Percentiles rank a stretch among this genome's conserved stretches.
These are phyloP conservation scores for Boletellus sp. DNA, from an alignment of 768 basidiomycete genomes.

Conservation along the genomic window DNA sequence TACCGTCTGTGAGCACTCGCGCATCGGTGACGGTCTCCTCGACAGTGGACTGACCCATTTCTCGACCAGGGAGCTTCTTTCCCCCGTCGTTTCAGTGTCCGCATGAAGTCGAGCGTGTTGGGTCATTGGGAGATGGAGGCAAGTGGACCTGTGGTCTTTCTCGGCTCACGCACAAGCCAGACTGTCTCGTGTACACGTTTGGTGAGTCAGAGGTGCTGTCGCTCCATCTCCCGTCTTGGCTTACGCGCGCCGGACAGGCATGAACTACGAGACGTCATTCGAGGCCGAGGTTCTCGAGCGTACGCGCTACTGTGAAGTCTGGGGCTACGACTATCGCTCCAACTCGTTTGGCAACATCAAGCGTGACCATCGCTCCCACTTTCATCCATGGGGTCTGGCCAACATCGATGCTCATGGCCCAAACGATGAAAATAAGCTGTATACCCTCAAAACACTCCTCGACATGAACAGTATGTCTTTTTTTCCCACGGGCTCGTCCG, in stretches of 20 bases:
- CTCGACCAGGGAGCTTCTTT: slow-evolving; percentile 43
- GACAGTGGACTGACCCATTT: slow-evolving; percentile 1
- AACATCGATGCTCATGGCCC: slow-evolving; percentile 35
- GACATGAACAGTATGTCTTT: slow-evolving; percentile 36
- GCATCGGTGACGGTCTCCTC: neutral
- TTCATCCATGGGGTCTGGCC: slow-evolving; percentile 40
- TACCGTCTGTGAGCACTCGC: slow-evolving; percentile 46
- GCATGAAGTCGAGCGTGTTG: slow-evolving; percentile 40
- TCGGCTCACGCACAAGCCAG: slow-evolving; percentile 46
- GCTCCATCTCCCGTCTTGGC: neutral
- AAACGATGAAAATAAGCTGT: slow-evolving; percentile 34
- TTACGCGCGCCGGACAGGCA: slow-evolving; percentile 26
- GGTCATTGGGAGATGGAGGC: slow-evolving; percentile 60
- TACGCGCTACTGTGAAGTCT: slow-evolving; percentile 50
- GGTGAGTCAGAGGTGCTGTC: slow-evolving; percentile 33
- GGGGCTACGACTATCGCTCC: slow-evolving; percentile 53
- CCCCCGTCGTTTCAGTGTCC: slow-evolving; percentile 43
- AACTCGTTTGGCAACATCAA: slow-evolving; percentile 34
- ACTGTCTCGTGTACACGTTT: slow-evolving; percentile 61
- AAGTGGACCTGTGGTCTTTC: slow-evolving; percentile 70
- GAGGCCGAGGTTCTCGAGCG: slow-evolving; percentile 54
- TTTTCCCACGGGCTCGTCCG: neutral
- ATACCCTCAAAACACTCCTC: slow-evolving; percentile 46
- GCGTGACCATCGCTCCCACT: slow-evolving; percentile 38
- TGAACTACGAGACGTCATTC: slow-evolving; percentile 62